Evolutionary conservation across 1,284 basidiomycete genomes (phyloP).

Genomic region (Boletellus deceptivus): DNA sequence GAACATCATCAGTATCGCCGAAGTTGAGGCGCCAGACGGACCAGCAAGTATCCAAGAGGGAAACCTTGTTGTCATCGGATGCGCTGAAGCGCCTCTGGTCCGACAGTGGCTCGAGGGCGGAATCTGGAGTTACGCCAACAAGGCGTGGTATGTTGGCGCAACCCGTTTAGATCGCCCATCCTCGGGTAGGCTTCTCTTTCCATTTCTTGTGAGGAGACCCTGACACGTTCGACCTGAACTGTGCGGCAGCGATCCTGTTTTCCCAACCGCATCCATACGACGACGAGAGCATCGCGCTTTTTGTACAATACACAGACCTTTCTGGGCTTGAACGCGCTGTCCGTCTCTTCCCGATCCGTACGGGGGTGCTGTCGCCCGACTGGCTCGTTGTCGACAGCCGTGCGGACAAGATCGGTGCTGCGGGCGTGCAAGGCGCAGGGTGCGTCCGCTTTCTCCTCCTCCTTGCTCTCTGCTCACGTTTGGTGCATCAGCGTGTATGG

Average conservation of each 20-base stretch:
- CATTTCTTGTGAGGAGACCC: background rate
- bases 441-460: conserved; percentile 33
- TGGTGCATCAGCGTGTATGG: conserved; percentile 44
- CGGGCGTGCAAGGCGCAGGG: conserved; percentile 74
- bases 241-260: conserved; percentile 55
- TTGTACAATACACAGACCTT: conserved; percentile 58
- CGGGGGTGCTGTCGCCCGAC: conserved; percentile 71
- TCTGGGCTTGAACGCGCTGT: conserved; percentile 61
- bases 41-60: conserved; percentile 31
- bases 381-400: conserved; percentile 63
- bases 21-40: conserved; percentile 19
- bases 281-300: conserved; percentile 42
- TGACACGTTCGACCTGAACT: background rate
- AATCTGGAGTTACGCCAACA: background rate
- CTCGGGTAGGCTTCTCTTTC: conserved; percentile 20
- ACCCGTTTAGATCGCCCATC: conserved; percentile 26
- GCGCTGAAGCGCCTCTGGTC: conserved; percentile 34
- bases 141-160: conserved; percentile 18
- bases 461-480: background rate
- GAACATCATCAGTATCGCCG: conserved; percentile 51
- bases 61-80: conserved; percentile 61
- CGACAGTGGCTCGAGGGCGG: conserved; percentile 27
- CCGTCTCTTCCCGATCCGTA: conserved; percentile 75
- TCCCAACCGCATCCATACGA: conserved; percentile 64
- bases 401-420: conserved; percentile 59